Percentiles rank a stretch among this genome's conserved stretches.
Evolutionary conservation across 2,329 filamentous ascomycete species (phyloP).

Genomic region (Aspergillus proliferans): DNA sequence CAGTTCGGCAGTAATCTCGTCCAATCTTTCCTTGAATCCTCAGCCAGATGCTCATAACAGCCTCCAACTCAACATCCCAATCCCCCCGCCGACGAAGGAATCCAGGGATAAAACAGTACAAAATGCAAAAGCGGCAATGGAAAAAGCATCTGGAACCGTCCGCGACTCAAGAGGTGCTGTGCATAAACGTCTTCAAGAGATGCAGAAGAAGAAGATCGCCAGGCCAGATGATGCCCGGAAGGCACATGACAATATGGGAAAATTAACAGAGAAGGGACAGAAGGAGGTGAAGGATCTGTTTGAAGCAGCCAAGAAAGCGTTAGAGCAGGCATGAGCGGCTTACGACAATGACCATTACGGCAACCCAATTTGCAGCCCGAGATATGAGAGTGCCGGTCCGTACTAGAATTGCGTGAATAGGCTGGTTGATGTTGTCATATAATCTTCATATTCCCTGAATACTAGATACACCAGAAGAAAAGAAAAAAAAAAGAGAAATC

Average conservation of each 20-base stretch:
- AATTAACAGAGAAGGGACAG: conserved; percentile 40
- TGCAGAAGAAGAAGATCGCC: conserved; percentile 39
- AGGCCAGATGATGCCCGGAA: conserved; percentile 42
- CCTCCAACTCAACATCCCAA: conserved; percentile 40
- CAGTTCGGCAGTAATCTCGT: conserved; percentile 36
- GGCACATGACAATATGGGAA: conserved; percentile 44
- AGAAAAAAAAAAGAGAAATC: too few relatives aligned
- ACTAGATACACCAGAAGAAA: too few relatives aligned
- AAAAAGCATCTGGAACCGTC: conserved; percentile 35
- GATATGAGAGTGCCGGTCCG: too few relatives aligned
- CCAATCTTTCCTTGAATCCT: conserved; percentile 38
- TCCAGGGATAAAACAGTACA: conserved; percentile 37
- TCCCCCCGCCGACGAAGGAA: conserved; percentile 44
- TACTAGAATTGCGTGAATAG: too few relatives aligned
- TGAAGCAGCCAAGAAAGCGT: conserved; percentile 34
- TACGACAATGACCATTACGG: neutral
- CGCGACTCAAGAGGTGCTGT: conserved; percentile 38
- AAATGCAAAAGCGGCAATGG: conserved; percentile 37
- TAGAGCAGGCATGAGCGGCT: conserved; percentile 26
- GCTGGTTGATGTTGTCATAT: too few relatives aligned
- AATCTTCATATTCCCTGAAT: too few relatives aligned
- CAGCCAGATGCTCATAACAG: conserved; percentile 38
- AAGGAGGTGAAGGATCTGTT: conserved; percentile 42
- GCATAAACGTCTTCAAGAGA: conserved; percentile 41
- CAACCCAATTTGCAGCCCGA: neutral